Evolutionary conservation across 257 asterid genomes (phyloP), one percentile per base, ranked within the genome.

Genomic region (Plantago major): DNA sequence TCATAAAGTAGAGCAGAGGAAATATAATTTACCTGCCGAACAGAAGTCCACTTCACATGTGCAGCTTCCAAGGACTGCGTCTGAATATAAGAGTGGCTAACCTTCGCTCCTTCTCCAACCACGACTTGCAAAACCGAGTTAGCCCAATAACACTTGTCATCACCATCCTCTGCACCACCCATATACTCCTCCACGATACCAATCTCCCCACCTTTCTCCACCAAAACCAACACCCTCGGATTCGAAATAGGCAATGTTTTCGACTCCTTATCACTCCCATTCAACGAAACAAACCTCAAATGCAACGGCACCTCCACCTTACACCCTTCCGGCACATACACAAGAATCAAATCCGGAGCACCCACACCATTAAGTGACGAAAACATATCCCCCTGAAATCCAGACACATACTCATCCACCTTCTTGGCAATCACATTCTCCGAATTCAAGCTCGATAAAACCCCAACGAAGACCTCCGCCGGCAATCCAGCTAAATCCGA

Each of bases 361-460:
- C 97, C 97, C 53, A 89, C 93, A 33, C 97, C 98, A 64, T 88
- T 92, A 60, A 92, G 83, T 17, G 84, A 84, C 90, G 89, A 89
- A 78, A 89, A 88, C 81, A 92, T 64, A 67, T 88, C 98, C 60
- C 98, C 95, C 30, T 73, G 71, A 64, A 78, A 88, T 76, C 76
- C 54, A 14, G 87, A 71, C 11, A 76, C 76, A 67, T 70, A 74
- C 33, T 76, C 76, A 47, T 89, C 79, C 49, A 86, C 94, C 80
- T 76, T 86, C 49, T 81, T 77, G 81, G 74, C 44, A 42, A 82
- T 50, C 15, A 4, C 8, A 45, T 13, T 67, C 60, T 86, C 84
- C 11, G 90, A 88, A 68, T 53, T 42, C 38, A 89, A 30, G 38
- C 66, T 69, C 22, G 84, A 79, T 46, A 92, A 66, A 53, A 76